A percentile compares a stretch with the other conserved stretches of the same genome.
Evolutionary conservation across 768 basidiomycete species (phyloP).

Genomic region (Boletus patriciae): DNA sequence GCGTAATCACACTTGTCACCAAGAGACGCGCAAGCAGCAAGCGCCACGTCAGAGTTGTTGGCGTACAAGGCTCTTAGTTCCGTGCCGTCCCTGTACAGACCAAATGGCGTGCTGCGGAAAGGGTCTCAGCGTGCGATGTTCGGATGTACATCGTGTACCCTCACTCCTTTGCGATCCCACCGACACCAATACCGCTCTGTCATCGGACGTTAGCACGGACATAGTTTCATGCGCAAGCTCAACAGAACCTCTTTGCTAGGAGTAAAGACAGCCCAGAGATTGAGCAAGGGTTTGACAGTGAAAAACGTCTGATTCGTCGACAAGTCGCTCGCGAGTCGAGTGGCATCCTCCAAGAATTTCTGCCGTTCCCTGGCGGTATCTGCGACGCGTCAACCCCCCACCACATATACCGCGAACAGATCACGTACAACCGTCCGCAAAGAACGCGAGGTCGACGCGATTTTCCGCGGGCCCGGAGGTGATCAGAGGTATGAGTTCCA

Average conservation of each 20-base stretch:
- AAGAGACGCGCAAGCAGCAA: constrained; percentile 65
- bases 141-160: constrained; percentile 9
- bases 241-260: constrained; percentile 64
- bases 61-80: constrained; percentile 76
- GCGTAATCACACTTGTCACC: constrained; percentile 71
- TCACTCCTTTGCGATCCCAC: constrained; percentile 69
- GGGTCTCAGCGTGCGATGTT: not conserved
- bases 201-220: constrained; percentile 9
- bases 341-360: constrained; percentile 68
- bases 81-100: constrained; percentile 75
- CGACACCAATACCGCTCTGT: constrained; percentile 68
- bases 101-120: constrained; percentile 61
- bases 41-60: constrained; percentile 62
- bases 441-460: constrained; percentile 74
- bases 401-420: not conserved
- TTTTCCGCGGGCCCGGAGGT: constrained; percentile 63
- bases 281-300: constrained; percentile 71
- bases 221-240: constrained; percentile 22
- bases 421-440: constrained; percentile 72
- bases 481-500: constrained; percentile 57
- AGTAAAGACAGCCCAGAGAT: constrained; percentile 80
- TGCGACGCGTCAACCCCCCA: constrained; percentile 27
- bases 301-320: constrained; percentile 75
- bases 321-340: constrained; percentile 64
- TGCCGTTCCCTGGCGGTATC: constrained; percentile 55